A percentile compares a stretch with the other conserved stretches of the same genome.
phyloP scores from a whole-genome alignment of 805 yeast genomes.

The Lachancea nothofagi region DNA sequence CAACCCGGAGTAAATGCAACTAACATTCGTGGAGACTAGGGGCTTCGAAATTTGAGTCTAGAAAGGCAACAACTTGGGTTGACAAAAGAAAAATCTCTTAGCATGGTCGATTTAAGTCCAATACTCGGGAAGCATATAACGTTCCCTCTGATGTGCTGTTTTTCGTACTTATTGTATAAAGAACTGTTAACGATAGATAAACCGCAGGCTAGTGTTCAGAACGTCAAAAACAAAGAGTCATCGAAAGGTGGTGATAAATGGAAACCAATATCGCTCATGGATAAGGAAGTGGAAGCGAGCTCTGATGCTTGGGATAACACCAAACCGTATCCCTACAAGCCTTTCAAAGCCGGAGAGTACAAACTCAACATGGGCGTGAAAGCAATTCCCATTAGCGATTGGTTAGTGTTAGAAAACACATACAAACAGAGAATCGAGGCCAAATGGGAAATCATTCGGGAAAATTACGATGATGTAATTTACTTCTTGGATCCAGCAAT shows the following conservation, averaged over 20 bases:
- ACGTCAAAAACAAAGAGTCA: not conserved
- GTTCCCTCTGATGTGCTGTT: conserved; percentile 19
- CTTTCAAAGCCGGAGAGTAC: conserved; percentile 57
- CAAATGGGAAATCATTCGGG: conserved; percentile 21
- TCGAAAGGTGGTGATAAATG: conserved; percentile 5
- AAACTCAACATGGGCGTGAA: conserved; percentile 59
- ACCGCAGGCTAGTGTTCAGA: not conserved
- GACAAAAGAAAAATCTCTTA: too few relatives aligned
- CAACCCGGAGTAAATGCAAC: too few relatives aligned
- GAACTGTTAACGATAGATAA: conserved; percentile 6
- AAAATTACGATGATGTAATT: conserved; percentile 17
- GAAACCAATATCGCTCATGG: conserved; percentile 31
- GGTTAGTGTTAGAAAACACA: conserved; percentile 58
- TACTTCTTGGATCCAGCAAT: conserved; percentile 19
- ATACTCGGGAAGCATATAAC: conserved; percentile 20
- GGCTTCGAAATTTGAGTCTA: too few relatives aligned
- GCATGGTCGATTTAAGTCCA: conserved; percentile 11
- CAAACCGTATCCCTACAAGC: conserved; percentile 45
- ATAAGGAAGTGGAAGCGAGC: conserved; percentile 30
- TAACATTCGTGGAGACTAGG: too few relatives aligned
- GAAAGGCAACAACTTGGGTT: too few relatives aligned
- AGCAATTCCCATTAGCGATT: conserved; percentile 44
- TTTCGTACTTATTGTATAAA: conserved; percentile 14
- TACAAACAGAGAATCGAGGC: conserved; percentile 44
- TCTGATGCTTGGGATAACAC: conserved; percentile 35